Base-by-base conservation (phyloP, 2,329 filamentous ascomycete genomes). In the Pyricularia grisea region DNA sequence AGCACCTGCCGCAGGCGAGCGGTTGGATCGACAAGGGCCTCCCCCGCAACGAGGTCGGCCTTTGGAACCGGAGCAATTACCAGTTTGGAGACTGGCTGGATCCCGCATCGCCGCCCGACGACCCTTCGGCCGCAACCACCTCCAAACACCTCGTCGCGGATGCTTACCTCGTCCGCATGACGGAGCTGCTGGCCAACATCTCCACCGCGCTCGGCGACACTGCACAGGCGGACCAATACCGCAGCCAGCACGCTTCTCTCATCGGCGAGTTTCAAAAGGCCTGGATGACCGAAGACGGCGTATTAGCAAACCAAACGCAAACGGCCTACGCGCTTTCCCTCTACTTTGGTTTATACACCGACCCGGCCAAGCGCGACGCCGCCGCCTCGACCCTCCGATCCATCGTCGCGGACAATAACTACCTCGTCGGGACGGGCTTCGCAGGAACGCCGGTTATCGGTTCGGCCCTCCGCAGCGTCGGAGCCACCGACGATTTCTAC, bases 71-170 rank as follows among this genome's bases (percentile, higher is more conserved):
- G 4, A 67, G 65, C 28, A 50, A 55, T 0, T 72, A 69, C 30
- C 76, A 78, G 70, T 72, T 75, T 12, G 77, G 77, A 14, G 79
- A 81, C 72, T 81, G 80, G 79, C 77, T 81, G 2, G 79, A 81
- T 70, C 79, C 79, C 2, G 73, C 73, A 20, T 78, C 80, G 0
- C 79, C 80, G 2, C 73, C 77, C 2, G 72, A 75, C 6, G 71
- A 77, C 33, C 78, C 80, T 0, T 76, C 72, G 20, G 69, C 72
- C 11, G 76, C 74, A 0, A 75, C 72, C 20, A 81, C 79, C 0
- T 75, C 78, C 68, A 71, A 73, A 9, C 74, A 73, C 30, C 73
- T 80, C 20, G 78, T 80, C 1, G 78, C 79, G 0, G 77, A 81
- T 68, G 77, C 77, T 2, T 81, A 79, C 70, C 75, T 81, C 4